Conservation (phyloP, 2,329 filamentous ascomycete genomes). For the Aureobasidium sp. region DNA sequence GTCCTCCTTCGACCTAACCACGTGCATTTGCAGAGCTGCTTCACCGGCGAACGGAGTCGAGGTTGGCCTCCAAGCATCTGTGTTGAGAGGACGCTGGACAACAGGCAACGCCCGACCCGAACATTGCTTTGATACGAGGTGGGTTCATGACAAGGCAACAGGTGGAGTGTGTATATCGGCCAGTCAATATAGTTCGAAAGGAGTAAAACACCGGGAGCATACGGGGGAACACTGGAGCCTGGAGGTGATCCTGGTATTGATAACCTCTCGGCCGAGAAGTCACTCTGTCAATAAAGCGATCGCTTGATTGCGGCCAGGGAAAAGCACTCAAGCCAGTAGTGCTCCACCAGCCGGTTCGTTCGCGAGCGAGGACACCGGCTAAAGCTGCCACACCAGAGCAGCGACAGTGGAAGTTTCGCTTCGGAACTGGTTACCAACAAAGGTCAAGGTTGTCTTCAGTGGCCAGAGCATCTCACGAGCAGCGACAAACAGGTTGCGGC, state of each 20-base stretch:
- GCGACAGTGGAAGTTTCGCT: neutral
- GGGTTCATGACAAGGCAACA: neutral
- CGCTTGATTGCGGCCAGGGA: neutral
- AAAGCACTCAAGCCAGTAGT: neutral
- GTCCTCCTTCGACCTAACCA: neutral
- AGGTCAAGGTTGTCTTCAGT: neutral
- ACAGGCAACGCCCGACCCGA: neutral
- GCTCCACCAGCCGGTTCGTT: neutral
- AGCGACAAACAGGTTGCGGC: neutral
- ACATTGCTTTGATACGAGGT: neutral
- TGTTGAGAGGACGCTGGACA: neutral
- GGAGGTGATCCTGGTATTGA: neutral
- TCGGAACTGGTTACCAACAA: neutral
- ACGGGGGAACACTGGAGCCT: too few relatives aligned
- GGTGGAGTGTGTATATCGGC: neutral
- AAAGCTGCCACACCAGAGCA: neutral
- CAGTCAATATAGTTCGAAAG: neutral
- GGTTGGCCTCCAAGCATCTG: neutral
- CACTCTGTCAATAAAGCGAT: neutral
- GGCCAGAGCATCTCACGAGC: neutral
- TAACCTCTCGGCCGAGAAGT: neutral
- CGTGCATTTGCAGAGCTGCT: neutral
- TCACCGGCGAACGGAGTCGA: neutral
- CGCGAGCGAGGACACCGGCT: neutral
- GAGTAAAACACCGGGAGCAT: neutral